Percentiles rank a stretch among this genome's conserved stretches.
These are phyloP conservation scores for Schwanniomyces polymorphus DNA, from an alignment of 805 yeast species.

Conservation along the genomic window DNA sequence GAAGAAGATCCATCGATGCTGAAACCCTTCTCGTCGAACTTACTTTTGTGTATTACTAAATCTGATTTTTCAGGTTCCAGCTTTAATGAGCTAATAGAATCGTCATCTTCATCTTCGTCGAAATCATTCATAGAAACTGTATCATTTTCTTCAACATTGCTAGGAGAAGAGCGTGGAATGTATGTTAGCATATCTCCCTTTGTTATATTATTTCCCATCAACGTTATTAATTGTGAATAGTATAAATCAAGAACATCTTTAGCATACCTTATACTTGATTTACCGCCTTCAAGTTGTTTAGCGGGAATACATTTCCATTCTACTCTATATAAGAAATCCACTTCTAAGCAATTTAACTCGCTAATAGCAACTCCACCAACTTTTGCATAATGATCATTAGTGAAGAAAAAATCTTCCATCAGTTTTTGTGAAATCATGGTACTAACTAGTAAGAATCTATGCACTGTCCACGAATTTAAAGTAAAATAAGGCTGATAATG, in stretches of 20 bases:
- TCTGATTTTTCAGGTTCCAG: not conserved
- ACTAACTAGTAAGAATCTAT: slow-evolving; percentile 84
- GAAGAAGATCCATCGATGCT: slow-evolving; percentile 26
- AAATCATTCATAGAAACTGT: slow-evolving; percentile 8
- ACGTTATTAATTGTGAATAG: slow-evolving; percentile 37
- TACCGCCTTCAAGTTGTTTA: slow-evolving; percentile 22
- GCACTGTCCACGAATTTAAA: slow-evolving; percentile 88
- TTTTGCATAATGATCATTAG: slow-evolving; percentile 90
- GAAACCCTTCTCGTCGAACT: slow-evolving; percentile 15
- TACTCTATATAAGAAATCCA: slow-evolving; percentile 80
- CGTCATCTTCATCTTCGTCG: slow-evolving; percentile 14
- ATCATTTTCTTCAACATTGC: slow-evolving; percentile 4
- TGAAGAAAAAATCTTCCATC: slow-evolving; percentile 89
- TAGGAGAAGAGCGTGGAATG: slow-evolving; percentile 4
- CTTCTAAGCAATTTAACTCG: slow-evolving; percentile 83
- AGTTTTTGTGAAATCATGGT: slow-evolving; percentile 91
- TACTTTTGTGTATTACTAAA: slow-evolving; percentile 2
- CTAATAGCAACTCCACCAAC: slow-evolving; percentile 90
- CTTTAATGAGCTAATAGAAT: not conserved
- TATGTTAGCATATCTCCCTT: slow-evolving; percentile 12
- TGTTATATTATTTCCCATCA: slow-evolving; percentile 37
- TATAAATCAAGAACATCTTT: slow-evolving; percentile 41
- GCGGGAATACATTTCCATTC: slow-evolving; percentile 59
- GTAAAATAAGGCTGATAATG: slow-evolving; percentile 76
- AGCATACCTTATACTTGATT: slow-evolving; percentile 26